Conservation (phyloP, 2,329 filamentous ascomycete genomes). For the Pyricularia sp. region DNA sequence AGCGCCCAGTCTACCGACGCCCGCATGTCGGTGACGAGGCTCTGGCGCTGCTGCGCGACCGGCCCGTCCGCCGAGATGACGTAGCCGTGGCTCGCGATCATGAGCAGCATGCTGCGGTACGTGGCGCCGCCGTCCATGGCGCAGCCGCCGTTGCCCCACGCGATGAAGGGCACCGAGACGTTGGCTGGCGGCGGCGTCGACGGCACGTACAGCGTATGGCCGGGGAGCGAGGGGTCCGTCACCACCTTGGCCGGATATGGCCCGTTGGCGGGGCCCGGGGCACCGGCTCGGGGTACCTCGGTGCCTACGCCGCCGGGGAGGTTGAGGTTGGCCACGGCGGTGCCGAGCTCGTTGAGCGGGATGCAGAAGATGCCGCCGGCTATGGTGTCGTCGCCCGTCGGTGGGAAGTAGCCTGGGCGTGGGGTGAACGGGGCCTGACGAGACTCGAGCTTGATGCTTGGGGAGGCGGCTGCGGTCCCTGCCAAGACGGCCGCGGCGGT, state of each 20-base stretch:
- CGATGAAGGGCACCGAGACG: slow-evolving; percentile 12
- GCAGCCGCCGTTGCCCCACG: slow-evolving; percentile 16
- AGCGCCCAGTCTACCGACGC: slow-evolving; percentile 12
- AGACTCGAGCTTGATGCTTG: neutral
- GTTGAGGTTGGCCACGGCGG: slow-evolving; percentile 12
- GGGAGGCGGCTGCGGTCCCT: neutral
- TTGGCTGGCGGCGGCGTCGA: slow-evolving; percentile 8
- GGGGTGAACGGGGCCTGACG: slow-evolving; percentile 10
- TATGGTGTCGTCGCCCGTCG: slow-evolving; percentile 14
- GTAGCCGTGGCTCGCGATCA: slow-evolving; percentile 16
- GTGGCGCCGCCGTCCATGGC: slow-evolving; percentile 9
- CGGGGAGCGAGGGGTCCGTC: slow-evolving; percentile 10
- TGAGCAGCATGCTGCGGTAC: slow-evolving; percentile 14
- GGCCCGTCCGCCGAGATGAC: slow-evolving; percentile 13
- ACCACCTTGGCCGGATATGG: slow-evolving; percentile 12
- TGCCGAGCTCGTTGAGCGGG: slow-evolving; percentile 11
- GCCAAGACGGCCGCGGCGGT: neutral
- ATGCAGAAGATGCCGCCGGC: slow-evolving; percentile 16
- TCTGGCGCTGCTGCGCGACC: slow-evolving; percentile 10
- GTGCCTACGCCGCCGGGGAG: slow-evolving; percentile 11
- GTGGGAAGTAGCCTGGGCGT: slow-evolving; percentile 12
- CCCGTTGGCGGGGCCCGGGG: slow-evolving; percentile 10
- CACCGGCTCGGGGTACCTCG: slow-evolving; percentile 10
- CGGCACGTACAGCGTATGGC: slow-evolving; percentile 14
- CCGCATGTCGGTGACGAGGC: slow-evolving; percentile 9